Conservation (phyloP, 2,329 filamentous ascomycete genomes). For the Plectosphaerella cucumerina region DNA sequence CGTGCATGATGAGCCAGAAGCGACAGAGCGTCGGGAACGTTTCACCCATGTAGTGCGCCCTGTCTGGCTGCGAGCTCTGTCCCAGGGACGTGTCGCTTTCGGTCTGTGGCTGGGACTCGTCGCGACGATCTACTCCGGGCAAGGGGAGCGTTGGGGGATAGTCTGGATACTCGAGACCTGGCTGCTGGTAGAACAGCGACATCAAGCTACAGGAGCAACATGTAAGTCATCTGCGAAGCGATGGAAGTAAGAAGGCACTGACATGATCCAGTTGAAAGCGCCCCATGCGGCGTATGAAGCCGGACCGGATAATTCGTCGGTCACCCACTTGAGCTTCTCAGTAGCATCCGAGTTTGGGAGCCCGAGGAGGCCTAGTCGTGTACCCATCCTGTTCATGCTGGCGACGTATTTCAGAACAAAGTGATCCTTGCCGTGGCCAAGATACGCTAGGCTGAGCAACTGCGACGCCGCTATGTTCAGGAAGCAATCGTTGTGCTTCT, state of each 20-base stretch:
- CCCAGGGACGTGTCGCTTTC: too few relatives aligned
- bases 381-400: slow-evolving; percentile 23
- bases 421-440: slow-evolving; percentile 30
- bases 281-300: slow-evolving; percentile 22
- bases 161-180: slow-evolving; percentile 15
- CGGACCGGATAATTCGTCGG: slow-evolving; percentile 9
- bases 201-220: slow-evolving; percentile 17
- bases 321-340: slow-evolving; percentile 5
- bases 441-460: slow-evolving; percentile 26
- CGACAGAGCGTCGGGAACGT: slow-evolving; percentile 26
- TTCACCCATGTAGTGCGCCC: slow-evolving; percentile 15
- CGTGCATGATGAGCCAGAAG: slow-evolving; percentile 33
- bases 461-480: slow-evolving; percentile 24
- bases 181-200: slow-evolving; percentile 26
- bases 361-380: slow-evolving; percentile 23
- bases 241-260: slow-evolving; percentile 8
- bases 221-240: neutral
- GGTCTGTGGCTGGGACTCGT: neutral
- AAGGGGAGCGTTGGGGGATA: slow-evolving; percentile 14
- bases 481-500: slow-evolving; percentile 11
- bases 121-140: slow-evolving; percentile 7
- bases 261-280: slow-evolving; percentile 34
- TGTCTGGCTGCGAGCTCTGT: neutral
- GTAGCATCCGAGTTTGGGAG: slow-evolving; percentile 2
- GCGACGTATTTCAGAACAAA: slow-evolving; percentile 23